phyloP scores from a whole-genome alignment of 352 stramenopile genomes.

The Phytophthora cactorum region DNA sequence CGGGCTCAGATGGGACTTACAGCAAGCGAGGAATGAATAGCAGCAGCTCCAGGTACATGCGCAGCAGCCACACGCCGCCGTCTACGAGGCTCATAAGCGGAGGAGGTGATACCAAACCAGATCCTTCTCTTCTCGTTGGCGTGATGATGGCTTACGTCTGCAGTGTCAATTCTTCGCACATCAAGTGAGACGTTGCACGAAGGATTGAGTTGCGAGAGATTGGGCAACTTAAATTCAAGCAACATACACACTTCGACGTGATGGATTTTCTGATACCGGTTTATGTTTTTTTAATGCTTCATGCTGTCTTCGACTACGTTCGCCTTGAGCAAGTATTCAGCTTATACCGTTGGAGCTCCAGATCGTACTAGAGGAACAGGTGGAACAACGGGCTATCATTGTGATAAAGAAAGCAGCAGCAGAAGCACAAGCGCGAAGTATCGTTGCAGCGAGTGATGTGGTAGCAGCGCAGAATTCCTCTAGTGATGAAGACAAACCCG shows the following conservation, averaged over 20 bases:
- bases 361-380: too few relatives aligned
- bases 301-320: too few relatives aligned
- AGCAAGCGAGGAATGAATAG: conserved; percentile 73
- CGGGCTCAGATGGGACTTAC: conserved; percentile 41
- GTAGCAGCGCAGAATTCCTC: too few relatives aligned
- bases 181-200: background rate
- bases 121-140: background rate
- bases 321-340: too few relatives aligned
- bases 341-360: too few relatives aligned
- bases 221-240: background rate
- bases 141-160: background rate
- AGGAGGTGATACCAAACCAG: background rate
- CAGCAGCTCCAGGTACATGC: conserved; percentile 63
- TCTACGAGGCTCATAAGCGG: conserved; percentile 32
- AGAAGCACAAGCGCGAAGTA: too few relatives aligned
- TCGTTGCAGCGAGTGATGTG: too few relatives aligned
- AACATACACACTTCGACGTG: background rate
- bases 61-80: conserved; percentile 56
- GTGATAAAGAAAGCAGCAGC: too few relatives aligned
- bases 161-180: background rate
- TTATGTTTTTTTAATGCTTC: too few relatives aligned
- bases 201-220: background rate
- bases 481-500: too few relatives aligned
- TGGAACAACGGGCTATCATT: too few relatives aligned
- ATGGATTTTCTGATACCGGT: too few relatives aligned